A percentile compares a stretch with the other conserved stretches of the same genome.
phyloP scores from a whole-genome alignment of 257 asterid genomes.

The Phtheirospermum japonicum region DNA sequence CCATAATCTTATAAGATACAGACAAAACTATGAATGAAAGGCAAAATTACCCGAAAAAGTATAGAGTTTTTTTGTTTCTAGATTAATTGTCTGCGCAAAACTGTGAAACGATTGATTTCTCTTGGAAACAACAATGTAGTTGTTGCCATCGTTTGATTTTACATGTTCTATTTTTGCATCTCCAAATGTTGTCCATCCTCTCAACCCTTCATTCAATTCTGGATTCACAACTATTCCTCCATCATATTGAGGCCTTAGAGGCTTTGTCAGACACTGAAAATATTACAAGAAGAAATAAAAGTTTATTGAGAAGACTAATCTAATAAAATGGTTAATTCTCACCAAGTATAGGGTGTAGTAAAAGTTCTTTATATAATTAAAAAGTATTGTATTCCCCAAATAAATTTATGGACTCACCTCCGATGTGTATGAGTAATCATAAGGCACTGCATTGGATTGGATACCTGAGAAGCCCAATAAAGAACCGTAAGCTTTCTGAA shows the following conservation, averaged over 20 bases:
- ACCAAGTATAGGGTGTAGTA: too few relatives aligned
- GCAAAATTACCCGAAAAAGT: slow-evolving; percentile 51
- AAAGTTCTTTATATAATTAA: too few relatives aligned
- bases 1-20: too few relatives aligned
- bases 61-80: slow-evolving; percentile 46
- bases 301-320: too few relatives aligned
- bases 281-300: background rate
- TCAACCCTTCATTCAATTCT: slow-evolving; percentile 31
- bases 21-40: too few relatives aligned
- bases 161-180: slow-evolving; percentile 21
- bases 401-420: slow-evolving; percentile 55
- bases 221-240: slow-evolving; percentile 51
- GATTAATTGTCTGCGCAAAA: slow-evolving; percentile 38
- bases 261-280: slow-evolving; percentile 43
- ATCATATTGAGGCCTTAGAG: slow-evolving; percentile 40
- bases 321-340: too few relatives aligned
- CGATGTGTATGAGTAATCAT: slow-evolving; percentile 42
- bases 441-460: slow-evolving; percentile 40
- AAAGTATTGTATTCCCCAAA: too few relatives aligned
- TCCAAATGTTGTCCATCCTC: slow-evolving; percentile 42
- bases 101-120: slow-evolving; percentile 32
- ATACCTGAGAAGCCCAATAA: slow-evolving; percentile 27
- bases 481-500: too few relatives aligned
- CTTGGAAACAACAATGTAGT: slow-evolving; percentile 30
- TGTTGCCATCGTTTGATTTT: slow-evolving; percentile 35